Evolutionary conservation across 768 basidiomycete species (phyloP), one percentile per base, ranked within the genome.

Genomic region (Lentinula detonsa): DNA sequence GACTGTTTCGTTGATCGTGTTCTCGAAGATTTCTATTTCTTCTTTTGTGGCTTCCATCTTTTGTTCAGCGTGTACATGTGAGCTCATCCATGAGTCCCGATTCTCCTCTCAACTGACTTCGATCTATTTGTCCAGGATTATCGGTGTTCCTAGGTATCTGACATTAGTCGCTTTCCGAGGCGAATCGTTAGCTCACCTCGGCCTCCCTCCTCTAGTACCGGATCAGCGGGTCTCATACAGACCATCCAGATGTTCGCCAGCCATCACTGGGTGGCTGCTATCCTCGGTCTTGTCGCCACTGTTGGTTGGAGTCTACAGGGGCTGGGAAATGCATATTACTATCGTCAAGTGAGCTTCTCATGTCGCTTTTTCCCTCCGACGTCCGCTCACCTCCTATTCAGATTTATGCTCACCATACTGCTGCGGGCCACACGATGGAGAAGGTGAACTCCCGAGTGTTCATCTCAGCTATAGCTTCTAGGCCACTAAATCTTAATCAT

Each of bases 41-140:
- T 98, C 76, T 99, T 99, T 76, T 83, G 87, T 59, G 96, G 94
- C 51, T 98, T 92, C 81, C 95, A 99, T 76, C 81, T 98, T 63
- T 79, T 92, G 45, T 98, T 93, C 78, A 91, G 90, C 64, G 71
- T 92, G 69, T 98, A 98, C 78, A 93, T 92, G 93, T 91, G 70
- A 78, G 87, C 67, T 62, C 64, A 59, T 65, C 49, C 49, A 40
- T 5, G 49, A 60, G 59, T 60, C 45, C 52, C 55, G 53, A 57
- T 54, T 49, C 68, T 49, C 66, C 67, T 66, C 69, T 52, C 33
- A 42, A 31, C 55, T 56, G 40, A 56, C 55, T 56, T 56, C 71
- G 69, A 71, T 64, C 68, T 43, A 9, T 53, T 31, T 5, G 37
- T 52, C 31, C 66, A 95, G 91, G 91, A 87, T 95, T 72, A 87